A percentile compares a stretch with the other conserved stretches of the same genome.
Conservation (phyloP, 2,329 filamentous ascomycete species). For the Pseudocercospora pini-densiflorae region DNA sequence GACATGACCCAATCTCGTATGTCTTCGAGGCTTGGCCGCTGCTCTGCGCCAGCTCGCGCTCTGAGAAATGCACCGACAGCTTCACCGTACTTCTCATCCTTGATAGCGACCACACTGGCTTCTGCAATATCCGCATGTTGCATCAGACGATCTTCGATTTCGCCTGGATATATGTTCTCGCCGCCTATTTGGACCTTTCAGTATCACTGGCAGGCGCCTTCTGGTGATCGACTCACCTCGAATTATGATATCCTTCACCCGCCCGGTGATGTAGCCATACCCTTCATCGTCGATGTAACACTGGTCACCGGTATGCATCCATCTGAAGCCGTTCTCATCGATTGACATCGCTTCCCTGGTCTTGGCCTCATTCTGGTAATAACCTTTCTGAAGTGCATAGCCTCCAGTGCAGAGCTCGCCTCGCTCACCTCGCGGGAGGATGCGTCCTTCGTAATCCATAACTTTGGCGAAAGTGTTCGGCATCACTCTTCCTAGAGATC, state of each 20-base stretch:
- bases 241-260: conserved; percentile 41
- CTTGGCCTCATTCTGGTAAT: not conserved
- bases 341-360: not conserved
- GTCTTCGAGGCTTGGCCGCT: conserved; percentile 25
- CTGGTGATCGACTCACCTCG: conserved; percentile 46
- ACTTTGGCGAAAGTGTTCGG: conserved; percentile 79
- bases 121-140: conserved; percentile 20
- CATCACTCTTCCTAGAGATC: conserved; percentile 75
- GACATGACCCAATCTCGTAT: conserved; percentile 26
- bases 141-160: conserved; percentile 37
- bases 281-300: conserved; percentile 53
- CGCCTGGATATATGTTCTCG: conserved; percentile 63
- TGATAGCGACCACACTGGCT: conserved; percentile 34
- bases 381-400: conserved; percentile 57
- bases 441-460: conserved; percentile 66
- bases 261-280: conserved; percentile 44
- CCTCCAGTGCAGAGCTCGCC: conserved; percentile 80
- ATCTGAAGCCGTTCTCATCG: conserved; percentile 45
- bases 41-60: conserved; percentile 31
- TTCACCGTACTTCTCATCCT: conserved; percentile 37
- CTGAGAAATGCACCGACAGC: conserved; percentile 37
- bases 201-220: not conserved
- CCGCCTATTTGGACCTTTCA: conserved; percentile 43
- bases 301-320: conserved; percentile 69
- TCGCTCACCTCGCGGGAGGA: conserved; percentile 68